Conservation (phyloP, 768 basidiomycete species). For the Clavulina sp. region DNA sequence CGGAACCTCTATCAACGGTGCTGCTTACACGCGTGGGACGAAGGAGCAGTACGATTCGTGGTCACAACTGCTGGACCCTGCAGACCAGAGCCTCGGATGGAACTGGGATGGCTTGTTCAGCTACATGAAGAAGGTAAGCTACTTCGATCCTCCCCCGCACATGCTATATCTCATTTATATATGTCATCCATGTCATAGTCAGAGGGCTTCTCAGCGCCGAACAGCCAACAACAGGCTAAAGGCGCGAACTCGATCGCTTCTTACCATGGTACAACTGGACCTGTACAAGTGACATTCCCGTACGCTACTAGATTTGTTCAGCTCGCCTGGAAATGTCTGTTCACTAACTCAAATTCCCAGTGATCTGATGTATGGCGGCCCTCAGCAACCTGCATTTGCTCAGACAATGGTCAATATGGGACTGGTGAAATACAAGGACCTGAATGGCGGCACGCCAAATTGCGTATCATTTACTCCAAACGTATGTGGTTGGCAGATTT, state of each 20-base stretch:
- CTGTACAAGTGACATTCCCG: conserved; percentile 33
- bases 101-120: conserved; percentile 22
- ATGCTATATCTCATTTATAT: neutral
- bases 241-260: conserved; percentile 23
- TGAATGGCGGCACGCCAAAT: conserved; percentile 39
- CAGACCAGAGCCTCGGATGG: conserved; percentile 18
- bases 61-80: conserved; percentile 19
- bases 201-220: conserved; percentile 15
- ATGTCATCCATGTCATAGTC: conserved; percentile 7
- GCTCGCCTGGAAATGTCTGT: neutral
- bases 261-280: conserved; percentile 36
- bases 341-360: conserved; percentile 4
- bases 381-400: conserved; percentile 34
- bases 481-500: conserved; percentile 15
- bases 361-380: conserved; percentile 34
- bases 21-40: conserved; percentile 27
- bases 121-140: conserved; percentile 20
- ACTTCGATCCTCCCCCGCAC: neutral
- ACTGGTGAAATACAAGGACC: conserved; percentile 30
- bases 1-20: conserved; percentile 32
- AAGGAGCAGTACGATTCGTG: conserved; percentile 28
- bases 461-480: conserved; percentile 38
- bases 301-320: conserved; percentile 1
- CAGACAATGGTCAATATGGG: conserved; percentile 30
- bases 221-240: conserved; percentile 14